Evolutionary conservation across 2,329 filamentous ascomycete species (phyloP).

Genomic region (Colletotrichum lini): DNA sequence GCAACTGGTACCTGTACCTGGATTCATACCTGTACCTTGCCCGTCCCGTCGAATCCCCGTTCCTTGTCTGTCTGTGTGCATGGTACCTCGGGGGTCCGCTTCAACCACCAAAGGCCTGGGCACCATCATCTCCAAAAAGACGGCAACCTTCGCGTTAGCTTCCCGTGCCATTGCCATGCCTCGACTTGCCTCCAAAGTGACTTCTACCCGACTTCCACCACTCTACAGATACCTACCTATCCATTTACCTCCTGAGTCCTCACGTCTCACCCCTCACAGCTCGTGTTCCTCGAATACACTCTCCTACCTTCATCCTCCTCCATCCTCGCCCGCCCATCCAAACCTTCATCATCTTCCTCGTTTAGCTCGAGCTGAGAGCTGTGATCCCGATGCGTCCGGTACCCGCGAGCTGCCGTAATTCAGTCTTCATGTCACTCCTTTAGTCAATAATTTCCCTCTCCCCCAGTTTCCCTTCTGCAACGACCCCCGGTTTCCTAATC

Average conservation of each 20-base stretch:
- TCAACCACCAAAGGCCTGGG: not conserved
- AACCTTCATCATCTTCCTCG: conserved; percentile 20
- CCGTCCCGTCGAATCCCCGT: conserved; percentile 24
- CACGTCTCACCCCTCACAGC: conserved; percentile 29
- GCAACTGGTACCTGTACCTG: no score
- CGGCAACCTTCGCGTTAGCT: conserved; percentile 10
- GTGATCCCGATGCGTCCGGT: conserved; percentile 43
- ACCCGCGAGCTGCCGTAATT: conserved; percentile 19
- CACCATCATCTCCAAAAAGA: conserved; percentile 13
- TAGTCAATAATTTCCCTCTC: conserved; percentile 41
- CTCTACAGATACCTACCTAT: not conserved
- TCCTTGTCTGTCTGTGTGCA: conserved; percentile 20
- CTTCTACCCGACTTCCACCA: not conserved
- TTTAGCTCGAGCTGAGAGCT: conserved; percentile 29
- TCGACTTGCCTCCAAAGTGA: conserved; percentile 10
- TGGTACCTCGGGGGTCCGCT: conserved; percentile 24
- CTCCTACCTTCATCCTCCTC: conserved; percentile 1
- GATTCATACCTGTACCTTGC: conserved; percentile 25
- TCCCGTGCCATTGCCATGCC: conserved; percentile 8
- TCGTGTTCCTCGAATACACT: conserved; percentile 17
- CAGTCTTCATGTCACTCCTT: conserved; percentile 43
- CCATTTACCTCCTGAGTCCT: conserved; percentile 22
- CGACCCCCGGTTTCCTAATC: conserved; percentile 33
- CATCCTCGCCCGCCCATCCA: conserved; percentile 10
- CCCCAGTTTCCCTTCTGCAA: conserved; percentile 37